Conservation (phyloP, 1,284 basidiomycete species). For the Pholiota adiposa region DNA sequence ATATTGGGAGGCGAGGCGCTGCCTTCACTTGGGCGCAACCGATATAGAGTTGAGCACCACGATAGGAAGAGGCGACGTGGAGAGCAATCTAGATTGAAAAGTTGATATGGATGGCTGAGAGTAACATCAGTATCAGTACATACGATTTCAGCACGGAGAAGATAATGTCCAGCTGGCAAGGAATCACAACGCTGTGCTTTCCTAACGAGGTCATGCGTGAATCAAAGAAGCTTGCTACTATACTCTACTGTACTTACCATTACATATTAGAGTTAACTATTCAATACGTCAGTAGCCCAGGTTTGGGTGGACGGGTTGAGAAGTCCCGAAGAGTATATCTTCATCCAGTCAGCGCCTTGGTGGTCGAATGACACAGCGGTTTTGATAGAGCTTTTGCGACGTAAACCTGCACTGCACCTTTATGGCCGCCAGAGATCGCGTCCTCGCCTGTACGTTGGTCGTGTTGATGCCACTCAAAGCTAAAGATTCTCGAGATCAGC, state of each 20-base stretch:
- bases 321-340: conserved; percentile 55
- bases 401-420: conserved; percentile 54
- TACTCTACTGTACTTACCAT: too few relatives aligned
- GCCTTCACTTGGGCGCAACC: conserved; percentile 50
- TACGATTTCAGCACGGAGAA: conserved; percentile 53
- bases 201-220: conserved; percentile 26
- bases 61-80: conserved; percentile 45
- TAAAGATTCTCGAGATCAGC: neutral
- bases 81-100: conserved; percentile 48
- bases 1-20: conserved; percentile 49
- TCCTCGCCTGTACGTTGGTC: conserved; percentile 57
- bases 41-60: conserved; percentile 53
- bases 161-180: conserved; percentile 55
- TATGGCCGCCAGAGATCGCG: conserved; percentile 54
- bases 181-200: conserved; percentile 51
- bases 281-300: conserved; percentile 52
- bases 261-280: conserved; percentile 46
- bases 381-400: conserved; percentile 50
- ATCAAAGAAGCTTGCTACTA: too few relatives aligned
- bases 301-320: conserved; percentile 37
- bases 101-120: conserved; percentile 25
- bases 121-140: conserved; percentile 12
- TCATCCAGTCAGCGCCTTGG: conserved; percentile 55
- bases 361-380: conserved; percentile 48
- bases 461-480: conserved; percentile 42